A percentile compares a stretch with the other conserved stretches of the same genome.
These are phyloP conservation scores for Puccinia triticina DNA, from an alignment of 1,284 basidiomycete species.

Conservation along the genomic window DNA sequence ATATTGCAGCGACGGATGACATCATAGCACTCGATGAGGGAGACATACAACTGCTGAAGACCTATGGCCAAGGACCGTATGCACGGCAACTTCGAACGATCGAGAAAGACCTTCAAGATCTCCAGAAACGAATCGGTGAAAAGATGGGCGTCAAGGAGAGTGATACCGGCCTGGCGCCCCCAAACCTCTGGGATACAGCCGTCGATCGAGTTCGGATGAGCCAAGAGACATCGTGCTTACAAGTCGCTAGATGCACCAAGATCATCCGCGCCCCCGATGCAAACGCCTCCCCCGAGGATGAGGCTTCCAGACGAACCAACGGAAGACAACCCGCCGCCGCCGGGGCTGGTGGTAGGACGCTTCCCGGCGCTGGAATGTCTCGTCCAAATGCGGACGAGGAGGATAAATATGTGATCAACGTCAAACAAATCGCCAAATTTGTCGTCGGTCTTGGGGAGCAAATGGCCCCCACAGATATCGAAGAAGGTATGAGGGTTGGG, in stretches of 20 bases:
- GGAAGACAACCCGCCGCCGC: conserved; percentile 44
- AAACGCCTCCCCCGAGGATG: conserved; percentile 52
- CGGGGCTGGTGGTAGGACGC: conserved; percentile 41
- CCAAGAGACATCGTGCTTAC: conserved; percentile 63
- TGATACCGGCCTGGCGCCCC: conserved; percentile 93
- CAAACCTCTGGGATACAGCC: conserved; percentile 92
- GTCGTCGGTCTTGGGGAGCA: conserved; percentile 95
- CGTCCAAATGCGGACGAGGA: conserved; percentile 89
- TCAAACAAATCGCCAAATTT: conserved; percentile 99
- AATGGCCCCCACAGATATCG: conserved; percentile 95
- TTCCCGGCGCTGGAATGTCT: conserved; percentile 32
- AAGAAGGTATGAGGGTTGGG: conserved; percentile 99
- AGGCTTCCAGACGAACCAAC: conserved; percentile 51
- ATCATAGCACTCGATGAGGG: conserved; percentile 85
- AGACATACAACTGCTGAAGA: conserved; percentile 98
- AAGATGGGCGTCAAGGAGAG: conserved; percentile 84
- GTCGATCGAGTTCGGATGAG: conserved; percentile 68
- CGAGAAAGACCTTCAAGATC: conserved; percentile 90
- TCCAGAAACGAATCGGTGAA: conserved; percentile 74
- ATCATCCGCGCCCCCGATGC: conserved; percentile 73
- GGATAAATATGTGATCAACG: conserved; percentile 97
- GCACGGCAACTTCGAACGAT: conserved; percentile 83
- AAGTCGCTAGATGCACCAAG: conserved; percentile 98
- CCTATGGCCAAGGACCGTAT: conserved; percentile 99
- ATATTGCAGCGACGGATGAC: conserved; percentile 49